phyloP scores from a whole-genome alignment of 208 protist genomes.

The Hexamita inflata region DNA sequence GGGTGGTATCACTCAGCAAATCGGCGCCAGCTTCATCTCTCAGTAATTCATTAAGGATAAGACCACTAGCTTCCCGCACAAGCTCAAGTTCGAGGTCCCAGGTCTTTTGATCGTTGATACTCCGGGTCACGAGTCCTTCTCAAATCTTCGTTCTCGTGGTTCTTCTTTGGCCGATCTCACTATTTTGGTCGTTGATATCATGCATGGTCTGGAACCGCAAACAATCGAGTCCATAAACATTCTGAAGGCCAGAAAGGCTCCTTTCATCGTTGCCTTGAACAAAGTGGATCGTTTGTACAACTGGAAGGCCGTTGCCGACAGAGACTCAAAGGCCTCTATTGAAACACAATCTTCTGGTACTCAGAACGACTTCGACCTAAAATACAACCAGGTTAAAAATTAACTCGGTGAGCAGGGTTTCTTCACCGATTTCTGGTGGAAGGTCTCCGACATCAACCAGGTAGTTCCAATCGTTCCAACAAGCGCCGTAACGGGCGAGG shows the following conservation, averaged over 20 bases:
- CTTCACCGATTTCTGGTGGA: conserved; percentile 87
- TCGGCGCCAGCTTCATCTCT: conserved; percentile 97
- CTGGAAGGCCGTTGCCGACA: conserved; percentile 28
- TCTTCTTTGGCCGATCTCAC: conserved; percentile 94
- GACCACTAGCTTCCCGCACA: conserved; percentile 50
- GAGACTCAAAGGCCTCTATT: conserved; percentile 28
- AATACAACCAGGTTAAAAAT: conserved; percentile 54
- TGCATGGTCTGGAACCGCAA: conserved; percentile 95
- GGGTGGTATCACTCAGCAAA: conserved; percentile 99
- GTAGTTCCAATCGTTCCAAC: conserved; percentile 89
- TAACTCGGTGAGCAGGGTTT: conserved; percentile 62
- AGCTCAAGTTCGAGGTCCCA: conserved; percentile 67
- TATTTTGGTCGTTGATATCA: conserved; percentile 98
- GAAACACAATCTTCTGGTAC: conserved; percentile 49
- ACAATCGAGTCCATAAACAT: conserved; percentile 92
- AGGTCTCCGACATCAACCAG: conserved; percentile 75
- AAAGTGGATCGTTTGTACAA: conserved; percentile 77
- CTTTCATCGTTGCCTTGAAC: conserved; percentile 97
- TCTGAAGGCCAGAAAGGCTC: conserved; percentile 77
- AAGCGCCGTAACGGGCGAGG: conserved; percentile 93
- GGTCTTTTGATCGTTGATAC: conserved; percentile 98
- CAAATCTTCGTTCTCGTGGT: conserved; percentile 47
- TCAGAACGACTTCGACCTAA: conserved; percentile 63
- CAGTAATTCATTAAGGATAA: conserved; percentile 67
- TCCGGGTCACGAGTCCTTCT: conserved; percentile 98